These are phyloP conservation scores for Lecanicillium sp. DNA, from an alignment of 2,329 filamentous ascomycete genomes.

Conservation along the genomic window DNA sequence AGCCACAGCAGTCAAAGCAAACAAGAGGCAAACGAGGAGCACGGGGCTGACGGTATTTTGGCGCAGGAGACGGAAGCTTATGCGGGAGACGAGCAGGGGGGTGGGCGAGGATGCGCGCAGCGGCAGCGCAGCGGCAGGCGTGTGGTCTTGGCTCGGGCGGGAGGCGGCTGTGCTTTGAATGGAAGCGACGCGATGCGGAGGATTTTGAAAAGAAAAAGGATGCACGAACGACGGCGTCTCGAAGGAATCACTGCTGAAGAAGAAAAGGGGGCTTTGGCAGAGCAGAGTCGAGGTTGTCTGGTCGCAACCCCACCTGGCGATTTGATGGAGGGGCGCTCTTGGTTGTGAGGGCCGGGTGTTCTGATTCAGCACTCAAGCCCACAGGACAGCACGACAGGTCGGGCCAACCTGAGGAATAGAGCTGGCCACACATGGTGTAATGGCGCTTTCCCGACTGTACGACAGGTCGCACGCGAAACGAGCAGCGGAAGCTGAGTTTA, in stretches of 20 bases:
- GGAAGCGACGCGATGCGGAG: neutral
- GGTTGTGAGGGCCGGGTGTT: neutral
- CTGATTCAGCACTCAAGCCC: neutral
- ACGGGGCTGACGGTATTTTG: conserved; percentile 1
- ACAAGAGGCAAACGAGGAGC: too few species aligned
- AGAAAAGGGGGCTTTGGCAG: neutral
- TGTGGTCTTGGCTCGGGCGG: too few species aligned
- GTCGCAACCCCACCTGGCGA: conserved; percentile 9
- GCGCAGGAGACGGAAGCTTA: neutral
- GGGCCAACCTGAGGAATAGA: neutral
- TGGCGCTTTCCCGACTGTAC: neutral
- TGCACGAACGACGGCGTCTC: neutral
- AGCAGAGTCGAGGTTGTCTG: neutral
- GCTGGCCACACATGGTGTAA: neutral
- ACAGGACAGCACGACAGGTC: too few species aligned
- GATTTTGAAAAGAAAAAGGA: neutral
- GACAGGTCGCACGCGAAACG: neutral
- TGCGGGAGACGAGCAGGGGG: neutral
- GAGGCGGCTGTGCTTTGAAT: neutral
- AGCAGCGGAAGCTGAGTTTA: neutral
- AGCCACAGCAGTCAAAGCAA: neutral
- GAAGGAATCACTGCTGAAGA: neutral
- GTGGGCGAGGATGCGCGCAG: neutral
- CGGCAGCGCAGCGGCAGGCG: too few species aligned
- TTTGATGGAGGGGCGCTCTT: conserved; percentile 7